Base-by-base conservation (phyloP, 345 rosid species). In the Citrus medica region DNA sequence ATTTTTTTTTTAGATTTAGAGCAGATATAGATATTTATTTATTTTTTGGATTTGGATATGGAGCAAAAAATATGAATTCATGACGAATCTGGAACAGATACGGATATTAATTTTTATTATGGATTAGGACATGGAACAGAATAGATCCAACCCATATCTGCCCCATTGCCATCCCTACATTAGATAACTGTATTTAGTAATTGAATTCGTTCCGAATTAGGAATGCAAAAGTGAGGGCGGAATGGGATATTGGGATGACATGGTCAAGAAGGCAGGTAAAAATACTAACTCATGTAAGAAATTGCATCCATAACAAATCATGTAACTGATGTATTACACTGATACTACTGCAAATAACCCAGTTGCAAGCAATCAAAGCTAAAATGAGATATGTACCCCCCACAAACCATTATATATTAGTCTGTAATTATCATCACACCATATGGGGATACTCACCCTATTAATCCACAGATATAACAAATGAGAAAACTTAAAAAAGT, bases 391-490 rank as follows among this genome's bases (percentile, higher is more conserved):
- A 24, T 60, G 72, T 81, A 76, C 17, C 79, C 86, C 79, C 85
- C 76, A 73, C 69, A 83, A 78, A 65, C 65, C 84, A 81, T 68
- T 78, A 71, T 78, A 87, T 82, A 80, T 30, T 30, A 76, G 82
- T 71, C 30, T 48, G 86, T 58, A 75, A 82, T 69, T 67, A 79
- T 82, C 84, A 79, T 82, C 84, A 84, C 79, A 75, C 79, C 37
- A 37, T n/a, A 24, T 28, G 79, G 80, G 75, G 68, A 62, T 76
- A 73, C 75, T 65, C 75, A 72, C 83, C 86, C 78, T 81, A 69
- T 35, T 78, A 82, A 83, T 71, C 82, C 86, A 79, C 77, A 70
- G 76, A 79, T 69, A 66, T 78, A 78, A 65, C 73, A 82, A 70
- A 74, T 72, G 75, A 40, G 38, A 70, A 76, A 3, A 71, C 76